Conservation (phyloP, 2,329 filamentous ascomycete genomes). For the Gaeumannomyces tritici region DNA sequence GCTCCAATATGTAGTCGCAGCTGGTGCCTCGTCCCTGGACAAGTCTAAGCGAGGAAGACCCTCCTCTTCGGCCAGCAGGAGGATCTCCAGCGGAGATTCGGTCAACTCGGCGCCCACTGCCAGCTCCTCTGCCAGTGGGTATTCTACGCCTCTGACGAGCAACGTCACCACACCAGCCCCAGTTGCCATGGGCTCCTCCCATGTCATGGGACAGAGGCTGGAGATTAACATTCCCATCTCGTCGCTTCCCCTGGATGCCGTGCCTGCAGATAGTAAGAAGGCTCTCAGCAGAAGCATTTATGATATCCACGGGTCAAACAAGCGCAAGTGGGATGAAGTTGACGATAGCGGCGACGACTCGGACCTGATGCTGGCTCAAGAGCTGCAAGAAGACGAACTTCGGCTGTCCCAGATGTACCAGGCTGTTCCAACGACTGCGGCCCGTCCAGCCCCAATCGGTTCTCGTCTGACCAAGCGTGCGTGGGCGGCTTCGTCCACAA, state of each 20-base stretch:
- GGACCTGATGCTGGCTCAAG: slow-evolving; percentile 44
- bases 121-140: slow-evolving; percentile 25
- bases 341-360: slow-evolving; percentile 30
- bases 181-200: slow-evolving; percentile 8
- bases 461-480: neutral
- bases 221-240: slow-evolving; percentile 23
- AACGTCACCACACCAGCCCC: slow-evolving; percentile 27
- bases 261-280: slow-evolving; percentile 32
- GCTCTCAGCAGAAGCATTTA: slow-evolving; percentile 39
- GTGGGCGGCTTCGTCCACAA: slow-evolving; percentile 4
- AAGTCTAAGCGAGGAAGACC: neutral
- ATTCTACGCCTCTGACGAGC: slow-evolving; percentile 33
- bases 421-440: neutral
- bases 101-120: slow-evolving; percentile 25
- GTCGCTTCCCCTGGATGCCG: slow-evolving; percentile 16
- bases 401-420: slow-evolving; percentile 3
- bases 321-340: slow-evolving; percentile 33
- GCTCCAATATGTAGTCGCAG: neutral
- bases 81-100: slow-evolving; percentile 14
- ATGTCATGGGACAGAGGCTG: slow-evolving; percentile 16
- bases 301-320: slow-evolving; percentile 27
- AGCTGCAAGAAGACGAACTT: slow-evolving; percentile 42
- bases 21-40: neutral
- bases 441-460: neutral
- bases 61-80: neutral